Percentiles rank a stretch among this genome's conserved stretches.
phyloP scores from a whole-genome alignment of 2,329 filamentous ascomycete genomes.

The Pleurostoma richardsiae region DNA sequence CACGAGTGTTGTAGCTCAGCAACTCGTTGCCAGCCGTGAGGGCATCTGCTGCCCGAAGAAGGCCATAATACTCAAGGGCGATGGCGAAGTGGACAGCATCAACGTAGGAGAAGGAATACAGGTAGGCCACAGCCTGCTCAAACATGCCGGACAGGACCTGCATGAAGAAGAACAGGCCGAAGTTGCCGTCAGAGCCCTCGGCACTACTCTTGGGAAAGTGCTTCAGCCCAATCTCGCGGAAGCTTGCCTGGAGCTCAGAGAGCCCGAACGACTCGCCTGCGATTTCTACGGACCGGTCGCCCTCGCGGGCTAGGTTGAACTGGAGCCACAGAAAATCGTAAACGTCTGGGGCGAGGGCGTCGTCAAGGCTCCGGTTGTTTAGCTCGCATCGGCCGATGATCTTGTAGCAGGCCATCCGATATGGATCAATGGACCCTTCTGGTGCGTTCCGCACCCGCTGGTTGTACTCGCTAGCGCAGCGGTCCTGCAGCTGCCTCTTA shows the following conservation, averaged over 20 bases:
- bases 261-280: conserved; percentile 62
- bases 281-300: conserved; percentile 58
- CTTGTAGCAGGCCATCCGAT: conserved; percentile 97
- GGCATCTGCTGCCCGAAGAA: conserved; percentile 83
- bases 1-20: conserved; percentile 60
- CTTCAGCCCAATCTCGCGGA: conserved; percentile 83
- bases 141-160: conserved; percentile 90
- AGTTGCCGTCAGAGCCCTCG: conserved; percentile 71
- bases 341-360: conserved; percentile 54
- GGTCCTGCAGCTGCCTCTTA: conserved; percentile 73
- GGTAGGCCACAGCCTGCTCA: conserved; percentile 85
- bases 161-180: conserved; percentile 89
- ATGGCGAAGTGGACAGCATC: conserved; percentile 95
- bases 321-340: conserved; percentile 71
- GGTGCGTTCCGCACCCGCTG: conserved; percentile 79
- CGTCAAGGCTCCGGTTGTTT: conserved; percentile 57
- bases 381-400: conserved; percentile 79
- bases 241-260: conserved; percentile 67
- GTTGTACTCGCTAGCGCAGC: conserved; percentile 85
- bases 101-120: conserved; percentile 87
- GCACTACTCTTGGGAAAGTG: conserved; percentile 79
- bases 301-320: conserved; percentile 63
- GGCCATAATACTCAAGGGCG: conserved; percentile 80
- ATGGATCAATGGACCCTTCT: conserved; percentile 86
- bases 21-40: conserved; percentile 67